Evolutionary conservation across 2,329 filamentous ascomycete genomes (phyloP).

Genomic region (Coniella vitis): DNA sequence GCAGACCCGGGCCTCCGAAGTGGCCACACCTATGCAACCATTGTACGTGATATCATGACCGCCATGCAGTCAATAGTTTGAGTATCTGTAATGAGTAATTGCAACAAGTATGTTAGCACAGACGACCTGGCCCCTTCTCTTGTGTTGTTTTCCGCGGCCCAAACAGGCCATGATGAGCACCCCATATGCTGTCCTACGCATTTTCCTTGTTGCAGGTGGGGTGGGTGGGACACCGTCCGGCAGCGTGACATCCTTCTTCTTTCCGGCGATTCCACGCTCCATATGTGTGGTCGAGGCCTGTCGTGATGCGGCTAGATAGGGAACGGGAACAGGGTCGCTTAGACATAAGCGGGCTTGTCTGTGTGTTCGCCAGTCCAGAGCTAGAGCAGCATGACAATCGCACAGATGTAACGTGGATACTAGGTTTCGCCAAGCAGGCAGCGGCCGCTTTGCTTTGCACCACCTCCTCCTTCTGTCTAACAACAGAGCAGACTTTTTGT

Average conservation of each 20-base stretch:
- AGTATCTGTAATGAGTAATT: neutral
- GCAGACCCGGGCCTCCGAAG: neutral
- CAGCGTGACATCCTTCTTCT: conserved; percentile 3
- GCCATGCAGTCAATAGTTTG: neutral
- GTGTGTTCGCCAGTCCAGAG: neutral
- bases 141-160: neutral
- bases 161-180: neutral
- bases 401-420: neutral
- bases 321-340: neutral
- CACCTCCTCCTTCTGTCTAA: neutral
- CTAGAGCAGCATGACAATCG: neutral
- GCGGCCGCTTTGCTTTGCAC: neutral
- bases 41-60: neutral
- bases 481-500: no score
- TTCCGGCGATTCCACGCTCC: neutral
- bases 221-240: neutral
- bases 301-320: neutral
- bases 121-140: no score
- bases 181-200: neutral
- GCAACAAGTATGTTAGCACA: no score
- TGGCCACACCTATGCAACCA: neutral
- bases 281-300: neutral
- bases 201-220: neutral
- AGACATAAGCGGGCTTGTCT: no score
- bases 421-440: neutral